phyloP scores from a whole-genome alignment of 2,329 filamentous ascomycete species.

The Penicillium expansum region DNA sequence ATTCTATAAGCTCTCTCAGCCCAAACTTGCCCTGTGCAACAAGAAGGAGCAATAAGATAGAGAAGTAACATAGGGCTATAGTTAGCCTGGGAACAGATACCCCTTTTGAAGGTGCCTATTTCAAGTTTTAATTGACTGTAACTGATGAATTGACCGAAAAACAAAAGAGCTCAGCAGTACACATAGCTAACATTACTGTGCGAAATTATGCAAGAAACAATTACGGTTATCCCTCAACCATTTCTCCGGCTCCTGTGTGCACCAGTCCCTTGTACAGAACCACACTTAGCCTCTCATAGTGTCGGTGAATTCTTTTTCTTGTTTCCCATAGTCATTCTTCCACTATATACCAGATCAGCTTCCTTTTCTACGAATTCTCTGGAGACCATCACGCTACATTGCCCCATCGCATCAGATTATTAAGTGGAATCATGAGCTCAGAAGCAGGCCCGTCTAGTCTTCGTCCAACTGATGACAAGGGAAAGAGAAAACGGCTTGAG shows the following conservation, averaged over 20 bases:
- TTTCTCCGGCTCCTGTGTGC: background rate
- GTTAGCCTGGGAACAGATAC: rapidly evolving
- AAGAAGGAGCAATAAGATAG: background rate
- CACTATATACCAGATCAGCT: rapidly evolving
- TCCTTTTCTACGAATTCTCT: too few relatives aligned
- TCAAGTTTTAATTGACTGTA: too few relatives aligned
- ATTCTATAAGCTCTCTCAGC: background rate
- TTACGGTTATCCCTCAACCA: too few relatives aligned
- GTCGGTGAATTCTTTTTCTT: background rate
- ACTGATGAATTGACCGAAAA: background rate
- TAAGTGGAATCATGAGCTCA: background rate
- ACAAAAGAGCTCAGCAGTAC: rapidly evolving
- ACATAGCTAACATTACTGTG: too few relatives aligned
- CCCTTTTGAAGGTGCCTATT: background rate
- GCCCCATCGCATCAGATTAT: background rate
- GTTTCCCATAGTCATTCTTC: too few relatives aligned
- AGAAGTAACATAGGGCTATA: background rate
- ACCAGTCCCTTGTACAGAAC: background rate
- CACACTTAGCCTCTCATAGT: background rate
- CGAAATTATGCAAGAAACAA: background rate
- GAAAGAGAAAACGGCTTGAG: background rate
- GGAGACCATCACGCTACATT: background rate
- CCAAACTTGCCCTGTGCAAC: background rate
- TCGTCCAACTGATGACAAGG: background rate
- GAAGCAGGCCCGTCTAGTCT: background rate